Base-by-base conservation (phyloP, 2,329 filamentous ascomycete genomes). In the Capronia epimyces region DNA sequence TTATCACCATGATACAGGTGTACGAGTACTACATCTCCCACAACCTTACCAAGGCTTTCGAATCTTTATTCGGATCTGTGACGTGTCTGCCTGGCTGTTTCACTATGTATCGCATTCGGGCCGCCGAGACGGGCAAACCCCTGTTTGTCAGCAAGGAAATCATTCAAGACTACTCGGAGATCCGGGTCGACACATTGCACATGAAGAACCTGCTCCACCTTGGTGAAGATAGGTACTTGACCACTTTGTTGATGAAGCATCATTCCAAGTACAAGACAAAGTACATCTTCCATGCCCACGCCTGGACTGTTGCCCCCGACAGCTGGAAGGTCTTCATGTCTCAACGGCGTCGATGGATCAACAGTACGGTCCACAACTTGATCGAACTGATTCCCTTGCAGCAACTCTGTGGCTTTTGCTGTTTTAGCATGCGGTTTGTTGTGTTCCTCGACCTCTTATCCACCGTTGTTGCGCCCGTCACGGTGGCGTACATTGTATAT, bases 1-100 rank as follows among this genome's bases (percentile, higher is more conserved):
- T 94, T 65, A 82, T 95, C 60, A 98, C 93, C 45, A 97, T 97
- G 91, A 98, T 98, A 67, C 93, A 98, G 71, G 91, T 98, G 27
- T 98, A 97, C 76, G 91, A 98, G 71, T 98, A 98, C 78, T 98
- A 90, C 75, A 98, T 98, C 64, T 97, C 91, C 45, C 91, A 98
- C 76, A 95, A 97, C 68, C 73, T 98, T 61, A 84, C 87, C 62
- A 97, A 98, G 74, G 93, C 91, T 10, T 98, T 98, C 68, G 91
- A 97, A 71, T 93, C 87, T 72, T 78, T 98, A 63, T 98, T 98
- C 66, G 93, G 91, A 51, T 95, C 88, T 60, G 91, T 98, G 62
- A 98, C 93, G 44, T 98, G 93, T 79, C 77, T 98, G 66, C 93
- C 93, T 20, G 93, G 93, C 75, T 98, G 93, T 80, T 98, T 97